Evolutionary conservation across 768 basidiomycete genomes (phyloP), one percentile per base, ranked within the genome.

Genomic region (Chiua virens): DNA sequence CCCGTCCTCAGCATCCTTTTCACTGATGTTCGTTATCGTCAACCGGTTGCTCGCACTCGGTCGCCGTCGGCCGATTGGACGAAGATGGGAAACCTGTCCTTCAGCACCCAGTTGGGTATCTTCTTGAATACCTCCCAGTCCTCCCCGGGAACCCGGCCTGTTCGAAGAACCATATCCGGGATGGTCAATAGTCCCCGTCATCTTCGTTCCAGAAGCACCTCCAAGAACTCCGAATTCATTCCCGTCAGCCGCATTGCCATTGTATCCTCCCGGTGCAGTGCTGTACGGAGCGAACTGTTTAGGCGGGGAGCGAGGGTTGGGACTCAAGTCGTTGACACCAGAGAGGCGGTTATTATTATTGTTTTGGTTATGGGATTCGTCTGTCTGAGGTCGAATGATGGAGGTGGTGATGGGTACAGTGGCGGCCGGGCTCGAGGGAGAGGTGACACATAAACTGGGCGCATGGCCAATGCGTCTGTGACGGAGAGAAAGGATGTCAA

Each of bases 401-500:
- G 64, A 57, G 34, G 55, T 65, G 35, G 52, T 64, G 41, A 64
- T 62, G 36, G 69, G 67, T 10, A 65, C 62, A 42, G 69, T 65
- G 20, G 67, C 54, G 14, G 69, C 64, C 1, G 60, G 61, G 38
- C 62, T 67, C 20, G 67, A 55, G 10, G 66, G 67, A 3, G 66
- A 52, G 8, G 47, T 59, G 21, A 59, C 50, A 36, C 65, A 77
- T 27, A 77, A 64, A 50, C 69, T 78, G 3, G 76, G 73, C 2
- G 78, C 75, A 20, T 60, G 56, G 3, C 78, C 79, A 27, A 81
- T 81, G n/a, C 79, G 77, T 56, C 79, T 79, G 56, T 25, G 22
- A 20, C 17, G 11, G 9, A 41, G 15, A 18, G 18, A 17, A 46
- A 3, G 32, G 32, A 15, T 40, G 45, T 45, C 43, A 23, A 50